Percentiles rank a stretch among this genome's conserved stretches.
phyloP scores from a whole-genome alignment of 352 stramenopile species.

The Pythium graminicola region DNA sequence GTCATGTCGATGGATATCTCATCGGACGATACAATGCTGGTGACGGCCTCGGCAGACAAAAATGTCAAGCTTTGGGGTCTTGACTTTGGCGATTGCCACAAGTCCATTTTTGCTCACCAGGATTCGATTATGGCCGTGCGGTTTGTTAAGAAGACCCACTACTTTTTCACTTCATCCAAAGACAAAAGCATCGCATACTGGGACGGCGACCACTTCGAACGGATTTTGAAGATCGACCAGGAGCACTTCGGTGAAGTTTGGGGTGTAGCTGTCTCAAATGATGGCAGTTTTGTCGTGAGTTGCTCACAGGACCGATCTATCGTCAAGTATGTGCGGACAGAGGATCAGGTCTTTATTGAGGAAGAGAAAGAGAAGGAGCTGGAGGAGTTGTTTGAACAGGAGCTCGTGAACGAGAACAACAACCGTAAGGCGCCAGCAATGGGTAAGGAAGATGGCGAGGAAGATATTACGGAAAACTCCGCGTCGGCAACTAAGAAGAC shows the following conservation, averaged over 20 bases:
- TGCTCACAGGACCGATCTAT: constrained; percentile 96
- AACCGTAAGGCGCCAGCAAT: constrained; percentile 55
- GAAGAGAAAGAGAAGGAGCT: constrained; percentile 96
- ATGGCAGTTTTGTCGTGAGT: constrained; percentile 93
- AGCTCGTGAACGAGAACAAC: constrained; percentile 78
- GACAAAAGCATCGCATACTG: constrained; percentile 97
- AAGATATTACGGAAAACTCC: constrained; percentile 38
- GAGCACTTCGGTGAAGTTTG: constrained; percentile 84
- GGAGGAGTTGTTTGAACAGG: constrained; percentile 93
- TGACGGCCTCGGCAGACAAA: constrained; percentile 97
- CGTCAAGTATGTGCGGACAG: constrained; percentile 95
- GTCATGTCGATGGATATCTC: constrained; percentile 98
- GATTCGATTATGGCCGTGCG: constrained; percentile 96
- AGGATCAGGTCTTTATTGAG: constrained; percentile 96
- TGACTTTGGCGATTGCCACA: constrained; percentile 99
- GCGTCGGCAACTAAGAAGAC: constrained; percentile 89
- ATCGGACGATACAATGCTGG: constrained; percentile 95
- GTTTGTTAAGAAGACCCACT: constrained; percentile 96
- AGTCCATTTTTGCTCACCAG: constrained; percentile 97
- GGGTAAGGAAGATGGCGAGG: constrained; percentile 51
- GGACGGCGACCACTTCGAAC: constrained; percentile 98
- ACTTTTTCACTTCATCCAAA: constrained; percentile 98
- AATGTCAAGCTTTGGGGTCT: constrained; percentile 99
- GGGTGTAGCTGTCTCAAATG: constrained; percentile 85
- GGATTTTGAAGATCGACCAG: constrained; percentile 71